Base-by-base conservation (phyloP, 352 stramenopile species). In the Pythium vanterpoolii region DNA sequence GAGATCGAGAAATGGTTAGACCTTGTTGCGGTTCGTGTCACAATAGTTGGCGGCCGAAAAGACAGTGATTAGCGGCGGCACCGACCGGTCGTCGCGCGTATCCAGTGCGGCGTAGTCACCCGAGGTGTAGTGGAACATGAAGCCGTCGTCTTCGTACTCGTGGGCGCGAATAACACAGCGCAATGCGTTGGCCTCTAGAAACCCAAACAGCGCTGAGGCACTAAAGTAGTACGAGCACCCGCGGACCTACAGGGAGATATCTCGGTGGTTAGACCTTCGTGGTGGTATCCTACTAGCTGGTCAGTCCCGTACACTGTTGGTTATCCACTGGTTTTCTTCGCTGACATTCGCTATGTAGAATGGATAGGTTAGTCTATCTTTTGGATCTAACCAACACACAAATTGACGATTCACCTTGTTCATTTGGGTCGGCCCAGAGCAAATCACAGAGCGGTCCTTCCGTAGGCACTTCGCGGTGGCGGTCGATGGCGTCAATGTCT, bases 31-130 rank as follows among this genome's bases (percentile, higher is more conserved):
- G 31, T 90, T 83, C 13, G 68, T 75, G 69, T 98, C 94, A 56
- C 94, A 99, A 68, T 99, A 98, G 60, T 98, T 98, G 1, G 94
- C 90, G 5, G 96, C 95, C 21, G 84, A 97, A 74, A 98, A 99
- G 5, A 98, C 83, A 0, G 95, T 98, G 43, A 98, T 89, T 18
- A 98, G 68, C 18, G 85, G 82, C 30, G 82, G 71, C 43, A 90
- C 61, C 2, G 63, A 69, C 21, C 74, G 82, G 57, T 86, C 69
- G 0, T 58, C 14, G 14, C 83, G 71, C 11, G 61, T 72, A 50
- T 92, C 83, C 18, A 93, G 39, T 0, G 42, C 53, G 18, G 64
- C 46, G 60, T 69, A 89, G 33, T 76, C 58, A 4, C 74, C 55
- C 4, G 69, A 74, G 38, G 70, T 50, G 34, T 89, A 93, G 42